Conservation (phyloP, 2,329 filamentous ascomycete genomes). For the Pseudogymnoascus sp. region DNA sequence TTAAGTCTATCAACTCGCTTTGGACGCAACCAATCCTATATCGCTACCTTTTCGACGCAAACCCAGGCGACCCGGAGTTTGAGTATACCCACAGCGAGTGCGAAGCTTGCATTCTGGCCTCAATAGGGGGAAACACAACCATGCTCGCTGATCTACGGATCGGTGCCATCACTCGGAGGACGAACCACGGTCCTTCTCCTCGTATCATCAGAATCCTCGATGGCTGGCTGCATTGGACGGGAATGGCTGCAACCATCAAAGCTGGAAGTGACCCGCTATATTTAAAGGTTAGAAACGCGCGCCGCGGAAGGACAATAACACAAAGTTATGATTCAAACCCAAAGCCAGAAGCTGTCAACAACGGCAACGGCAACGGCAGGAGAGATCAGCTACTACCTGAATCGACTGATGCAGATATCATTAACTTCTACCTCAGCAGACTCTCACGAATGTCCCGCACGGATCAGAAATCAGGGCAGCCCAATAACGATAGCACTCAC, state of each 20-base stretch:
- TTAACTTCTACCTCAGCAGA: not conserved
- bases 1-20: conserved; percentile 18
- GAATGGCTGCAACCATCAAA: not conserved
- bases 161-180: conserved; percentile 23
- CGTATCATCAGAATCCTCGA: not conserved
- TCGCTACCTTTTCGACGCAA: conserved; percentile 25
- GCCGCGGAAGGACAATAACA: not conserved
- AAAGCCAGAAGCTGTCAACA: not conserved
- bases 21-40: conserved; percentile 33
- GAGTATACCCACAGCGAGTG: conserved; percentile 32
- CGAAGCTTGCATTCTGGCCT: conserved; percentile 45
- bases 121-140: conserved; percentile 36
- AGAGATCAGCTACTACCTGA: not conserved
- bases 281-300: not conserved
- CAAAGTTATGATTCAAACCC: not conserved
- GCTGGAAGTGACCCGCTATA: not conserved
- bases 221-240: conserved; percentile 1
- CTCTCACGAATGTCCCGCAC: not conserved
- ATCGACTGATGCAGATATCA: not conserved
- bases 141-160: conserved; percentile 39
- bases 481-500: not conserved
- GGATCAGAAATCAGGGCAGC: not conserved
- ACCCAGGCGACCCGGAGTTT: conserved; percentile 25
- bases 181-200: not conserved
- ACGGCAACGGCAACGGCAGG: not conserved